These are phyloP conservation scores for Macrophomina pseudophaseolina DNA, from an alignment of 2,329 filamentous ascomycete species.

Conservation along the genomic window DNA sequence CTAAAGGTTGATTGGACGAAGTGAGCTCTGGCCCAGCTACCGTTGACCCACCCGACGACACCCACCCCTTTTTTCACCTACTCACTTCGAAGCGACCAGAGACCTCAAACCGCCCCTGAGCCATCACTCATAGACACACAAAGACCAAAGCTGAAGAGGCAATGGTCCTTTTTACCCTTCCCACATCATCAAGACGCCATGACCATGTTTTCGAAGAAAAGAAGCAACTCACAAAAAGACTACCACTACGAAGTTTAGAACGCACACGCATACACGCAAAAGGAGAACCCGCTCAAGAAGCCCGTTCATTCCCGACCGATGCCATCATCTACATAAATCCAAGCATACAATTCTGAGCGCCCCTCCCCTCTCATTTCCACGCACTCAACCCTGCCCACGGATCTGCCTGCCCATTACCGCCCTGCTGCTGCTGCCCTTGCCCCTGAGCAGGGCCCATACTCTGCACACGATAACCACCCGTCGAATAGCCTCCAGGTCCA, in stretches of 20 bases:
- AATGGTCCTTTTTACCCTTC: background rate
- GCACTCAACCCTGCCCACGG: constrained; percentile 74
- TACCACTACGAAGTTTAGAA: background rate
- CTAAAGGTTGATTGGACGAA: too few species aligned
- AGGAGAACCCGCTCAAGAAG: too few species aligned
- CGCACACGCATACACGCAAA: background rate
- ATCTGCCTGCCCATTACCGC: constrained; percentile 51
- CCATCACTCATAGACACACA: too few species aligned
- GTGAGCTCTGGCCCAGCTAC: too few species aligned
- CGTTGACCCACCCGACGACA: too few species aligned
- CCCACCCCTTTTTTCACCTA: too few species aligned
- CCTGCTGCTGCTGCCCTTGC: constrained; percentile 44
- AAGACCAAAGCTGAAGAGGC: background rate
- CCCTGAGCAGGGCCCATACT: constrained; percentile 41
- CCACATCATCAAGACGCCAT: constrained; percentile 8
- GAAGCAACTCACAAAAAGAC: background rate
- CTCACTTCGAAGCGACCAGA: too few species aligned
- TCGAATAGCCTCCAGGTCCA: constrained; percentile 62
- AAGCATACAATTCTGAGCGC: background rate
- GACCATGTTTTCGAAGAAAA: background rate
- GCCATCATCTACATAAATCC: background rate
- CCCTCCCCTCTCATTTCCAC: constrained; percentile 58
- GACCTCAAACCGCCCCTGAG: too few species aligned
- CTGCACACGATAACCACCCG: background rate
- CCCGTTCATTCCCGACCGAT: background rate